Evolutionary conservation across 371 early-diverging fungal genomes (phyloP), one percentile per base, ranked within the genome.

Genomic region (Circinella umbellata): DNA sequence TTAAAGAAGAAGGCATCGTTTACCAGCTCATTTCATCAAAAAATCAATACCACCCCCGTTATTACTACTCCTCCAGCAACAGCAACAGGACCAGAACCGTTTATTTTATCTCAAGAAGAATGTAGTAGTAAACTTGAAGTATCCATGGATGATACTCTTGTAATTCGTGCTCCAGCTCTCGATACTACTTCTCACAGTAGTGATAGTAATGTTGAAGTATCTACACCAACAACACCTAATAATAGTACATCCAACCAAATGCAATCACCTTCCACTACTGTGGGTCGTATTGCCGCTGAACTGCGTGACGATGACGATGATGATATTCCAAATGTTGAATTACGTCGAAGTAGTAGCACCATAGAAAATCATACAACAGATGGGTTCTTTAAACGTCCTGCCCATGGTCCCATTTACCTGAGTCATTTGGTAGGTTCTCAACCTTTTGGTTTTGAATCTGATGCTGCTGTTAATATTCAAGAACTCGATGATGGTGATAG

Each of bases 241-340:
- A 8, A 18, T 10, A 66, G 54, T 17, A 34, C 17, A 62, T 48
- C 27, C 53, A 8, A n/a, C 27, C 57, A 34, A 7, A 10, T 34
- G 39, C 71, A 39, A 20, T 59, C 27, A 60, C 38, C 64, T 20
- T 20, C 27, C 65, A 64, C 35, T 61, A 61, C 79, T 15, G 75
- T 84, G 4, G 79, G 80, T 37, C 69, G 77, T 13, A 78, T 85
- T 75, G 85, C 81, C 9, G 75, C 79, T 53, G 76, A 79, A 14
- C 61, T 85, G 3, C 66, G 81, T 15, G 62, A 67, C 5, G 80
- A 81, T 13, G 65, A 42, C 46, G 57, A 68, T 3, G 59, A 70
- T 10, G 51, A 64, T 3, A 14, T 27, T 13, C 20, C 20, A 27
- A 18, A 20, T 13, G 35, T 57, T 14, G 57, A 27, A 34, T 34